Percentiles rank a stretch among this genome's conserved stretches.
phyloP scores from a whole-genome alignment of 2,329 filamentous ascomycete species.

The Arthrobotrys pseudoclavata region DNA sequence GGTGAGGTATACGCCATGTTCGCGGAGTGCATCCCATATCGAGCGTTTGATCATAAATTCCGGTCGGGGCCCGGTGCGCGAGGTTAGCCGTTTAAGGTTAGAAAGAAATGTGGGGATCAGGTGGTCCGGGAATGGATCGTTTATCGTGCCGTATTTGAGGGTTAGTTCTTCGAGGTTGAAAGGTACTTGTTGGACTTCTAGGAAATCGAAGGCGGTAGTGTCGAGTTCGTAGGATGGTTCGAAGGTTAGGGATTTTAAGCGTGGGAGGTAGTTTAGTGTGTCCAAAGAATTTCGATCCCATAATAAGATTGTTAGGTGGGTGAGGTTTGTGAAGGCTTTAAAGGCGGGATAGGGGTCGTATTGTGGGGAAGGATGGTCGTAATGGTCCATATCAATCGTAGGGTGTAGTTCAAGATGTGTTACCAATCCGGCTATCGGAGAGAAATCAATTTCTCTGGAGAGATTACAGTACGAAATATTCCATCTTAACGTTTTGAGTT shows the following conservation, averaged over 20 bases:
- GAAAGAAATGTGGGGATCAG: slow-evolving; percentile 32
- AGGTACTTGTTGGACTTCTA: slow-evolving; percentile 27
- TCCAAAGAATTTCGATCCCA: neutral
- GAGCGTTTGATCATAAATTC: neutral
- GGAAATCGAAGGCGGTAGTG: slow-evolving; percentile 26
- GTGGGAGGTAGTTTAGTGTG: slow-evolving; percentile 30
- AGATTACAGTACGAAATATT: slow-evolving; percentile 5
- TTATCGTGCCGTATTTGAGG: slow-evolving; percentile 8
- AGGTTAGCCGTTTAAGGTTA: slow-evolving; percentile 1
- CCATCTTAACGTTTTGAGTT: slow-evolving; percentile 28
- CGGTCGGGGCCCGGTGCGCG: neutral
- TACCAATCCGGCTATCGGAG: slow-evolving; percentile 9
- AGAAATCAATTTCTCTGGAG: slow-evolving; percentile 22
- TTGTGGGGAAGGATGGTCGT: slow-evolving; percentile 6
- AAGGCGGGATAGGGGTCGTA: slow-evolving; percentile 1
- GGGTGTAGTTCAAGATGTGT: slow-evolving; percentile 18
- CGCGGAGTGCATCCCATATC: slow-evolving; percentile 25
- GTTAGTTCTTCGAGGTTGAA: slow-evolving; percentile 32
- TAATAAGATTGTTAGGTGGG: slow-evolving; percentile 11
- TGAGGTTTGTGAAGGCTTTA: slow-evolving; percentile 39
- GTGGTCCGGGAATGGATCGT: slow-evolving; percentile 11
- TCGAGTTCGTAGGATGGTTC: neutral
- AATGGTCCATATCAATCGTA: slow-evolving; percentile 22
- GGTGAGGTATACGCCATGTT: slow-evolving; percentile 12
- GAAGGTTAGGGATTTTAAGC: slow-evolving; percentile 23